Base-by-base conservation (phyloP, 208 protist species). In the Tritrichomonas musculus region DNA sequence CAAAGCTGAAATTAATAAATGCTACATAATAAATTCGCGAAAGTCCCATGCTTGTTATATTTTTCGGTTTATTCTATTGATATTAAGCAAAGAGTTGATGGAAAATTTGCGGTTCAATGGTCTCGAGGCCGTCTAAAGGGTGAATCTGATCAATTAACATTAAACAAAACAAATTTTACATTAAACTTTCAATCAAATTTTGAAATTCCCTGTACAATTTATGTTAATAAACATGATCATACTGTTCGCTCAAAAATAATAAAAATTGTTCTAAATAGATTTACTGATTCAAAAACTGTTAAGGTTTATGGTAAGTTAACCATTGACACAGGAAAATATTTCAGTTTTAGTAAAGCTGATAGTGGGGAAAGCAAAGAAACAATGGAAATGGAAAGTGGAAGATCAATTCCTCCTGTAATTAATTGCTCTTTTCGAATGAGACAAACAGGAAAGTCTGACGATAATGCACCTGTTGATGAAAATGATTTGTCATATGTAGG, bases 241-340 rank as follows among this genome's bases (percentile, higher is more conserved):
- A n/a, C 27, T 39, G 27, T 88, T 39, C 41, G 77, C 39, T 27
- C 77, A 8, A 88, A 88, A 88, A 53, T 53, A n/a, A 57, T 88
- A 9, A 88, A 53, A 57, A 47, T 88, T 39, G 47, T 57, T 14
- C 47, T 88, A 20, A 88, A 57, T 17, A 9, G 77, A 36, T 88
- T 39, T 57, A 57, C 41, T 36, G 25, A 44, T 44, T 20, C 27
- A 8, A 53, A 17, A 88, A 14, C 53, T 25, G 39, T 39, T 47
- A 88, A 88, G 57, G 47, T 88, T n/a, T 88, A 88, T 49, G 77
- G 77, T 33, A 88, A 88, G 57, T 27, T 88, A 3, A 53, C 47
- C 14, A n/a, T 88, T 53, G 77, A 88, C 57, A 47, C 44, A n/a
- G 77, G n/a, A 57, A 25, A 25, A 39, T 88, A 36, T 88, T 60